Evolutionary conservation across 345 rosid species (phyloP), one percentile per base, ranked within the genome.

Genomic region (Gossypium turneri): DNA sequence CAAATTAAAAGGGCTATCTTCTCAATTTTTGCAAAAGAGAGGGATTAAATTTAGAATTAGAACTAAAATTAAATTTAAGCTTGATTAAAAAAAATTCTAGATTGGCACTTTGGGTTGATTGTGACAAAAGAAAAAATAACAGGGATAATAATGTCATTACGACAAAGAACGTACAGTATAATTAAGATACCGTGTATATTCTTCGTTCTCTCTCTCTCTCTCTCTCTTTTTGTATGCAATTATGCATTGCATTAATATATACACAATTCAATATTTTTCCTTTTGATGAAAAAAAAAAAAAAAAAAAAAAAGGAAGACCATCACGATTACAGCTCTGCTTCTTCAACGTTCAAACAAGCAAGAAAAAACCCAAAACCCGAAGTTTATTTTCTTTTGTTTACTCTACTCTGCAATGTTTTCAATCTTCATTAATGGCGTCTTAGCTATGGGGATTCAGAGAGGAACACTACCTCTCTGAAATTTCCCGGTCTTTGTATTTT

Each of bases 391-490:
- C 7, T 7, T 47, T 62, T 34, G 7, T 17, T 27, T 20, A 51
- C 17, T 75, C 67, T 60, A 12, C n/a, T 79, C 43, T 79, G 71
- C 81, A 76, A 90, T 93, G 94, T 83, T 87, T 73, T 80, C 84
- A 74, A 77, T 78, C 82, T 85, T 74, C 72, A 63, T 85, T 76
- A 72, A 90, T 84, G 97, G 89, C 74, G 57, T 91, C 58, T 45
- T 90, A 69, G 85, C 85, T 80, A 84, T 48, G 67, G 86, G 82
- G 85, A 63, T 85, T 90, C 85, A 78, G 82, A 76, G 89, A 84
- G 92, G 88, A 81, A 55, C 27, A 70, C 7, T 12, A 52, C 85
- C 86, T 84, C 90, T 73, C 88, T 89, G 89, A 87, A 78, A 81
- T 78, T 50, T 77, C 82, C 70, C 16, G 15, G 11, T 9, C 19